Percentiles rank a stretch among this genome's conserved stretches.
Evolutionary conservation across 345 rosid genomes (phyloP).

Genomic region (Murraya koenigii): DNA sequence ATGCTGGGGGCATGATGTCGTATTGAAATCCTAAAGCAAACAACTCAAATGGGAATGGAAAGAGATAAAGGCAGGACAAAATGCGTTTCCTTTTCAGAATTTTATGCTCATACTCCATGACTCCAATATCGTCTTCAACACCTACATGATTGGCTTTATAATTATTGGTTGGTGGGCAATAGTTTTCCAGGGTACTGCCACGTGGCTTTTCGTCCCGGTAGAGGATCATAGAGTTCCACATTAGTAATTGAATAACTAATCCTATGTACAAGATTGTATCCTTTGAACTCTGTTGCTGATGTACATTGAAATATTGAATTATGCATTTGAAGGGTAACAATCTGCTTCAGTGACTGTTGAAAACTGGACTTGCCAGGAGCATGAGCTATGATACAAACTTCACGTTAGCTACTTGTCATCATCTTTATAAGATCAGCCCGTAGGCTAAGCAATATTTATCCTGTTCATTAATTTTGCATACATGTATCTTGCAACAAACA

Average conservation of each 20-base stretch:
- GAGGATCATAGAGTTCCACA: no score
- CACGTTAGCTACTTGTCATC: neutral
- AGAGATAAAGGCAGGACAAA: constrained; percentile 7
- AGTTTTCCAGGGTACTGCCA: constrained; percentile 17
- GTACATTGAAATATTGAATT: neutral
- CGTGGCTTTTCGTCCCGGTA: constrained; percentile 4
- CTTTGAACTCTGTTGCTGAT: neutral
- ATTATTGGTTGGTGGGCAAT: constrained; percentile 6
- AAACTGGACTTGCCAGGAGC: neutral
- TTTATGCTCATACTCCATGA: neutral
- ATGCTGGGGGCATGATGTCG: neutral
- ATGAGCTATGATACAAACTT: neutral
- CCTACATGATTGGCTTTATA: neutral
- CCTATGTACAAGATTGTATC: neutral
- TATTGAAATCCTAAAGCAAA: constrained; percentile 4
- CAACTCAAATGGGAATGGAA: constrained; percentile 10
- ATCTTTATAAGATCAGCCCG: neutral
- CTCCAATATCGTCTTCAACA: neutral
- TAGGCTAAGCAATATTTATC: neutral
- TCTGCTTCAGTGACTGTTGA: neutral
- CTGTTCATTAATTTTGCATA: neutral
- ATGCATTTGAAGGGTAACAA: neutral
- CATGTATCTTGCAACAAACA: neutral
- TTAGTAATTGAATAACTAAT: no score
- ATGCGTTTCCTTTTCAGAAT: constrained; percentile 16